phyloP scores from a whole-genome alignment of 305 asterid species.

The Ilex paraguariensis region DNA sequence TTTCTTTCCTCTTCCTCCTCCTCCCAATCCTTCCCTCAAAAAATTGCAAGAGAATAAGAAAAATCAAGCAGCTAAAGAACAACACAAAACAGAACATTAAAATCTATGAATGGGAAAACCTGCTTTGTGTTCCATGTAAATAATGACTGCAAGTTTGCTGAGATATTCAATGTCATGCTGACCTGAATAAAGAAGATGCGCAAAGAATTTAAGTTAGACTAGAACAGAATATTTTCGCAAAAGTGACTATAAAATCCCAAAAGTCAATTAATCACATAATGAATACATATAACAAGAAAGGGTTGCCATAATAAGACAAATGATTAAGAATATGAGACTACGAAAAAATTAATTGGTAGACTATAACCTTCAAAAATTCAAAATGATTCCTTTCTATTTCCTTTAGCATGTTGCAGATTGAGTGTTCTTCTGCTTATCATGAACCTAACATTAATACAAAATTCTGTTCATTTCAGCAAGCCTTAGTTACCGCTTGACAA shows the following conservation, averaged over 20 bases:
- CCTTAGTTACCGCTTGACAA: too few species aligned
- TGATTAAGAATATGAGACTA: background rate
- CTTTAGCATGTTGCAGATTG: too few species aligned
- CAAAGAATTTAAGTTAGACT: conserved; percentile 10
- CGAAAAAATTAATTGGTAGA: background rate
- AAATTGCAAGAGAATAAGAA: too few species aligned
- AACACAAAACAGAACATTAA: background rate
- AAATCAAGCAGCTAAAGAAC: too few species aligned
- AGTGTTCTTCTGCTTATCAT: too few species aligned
- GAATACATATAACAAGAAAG: background rate
- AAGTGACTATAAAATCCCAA: background rate
- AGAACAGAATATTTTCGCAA: background rate
- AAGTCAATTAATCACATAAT: too few species aligned
- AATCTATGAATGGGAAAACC: conserved; percentile 34
- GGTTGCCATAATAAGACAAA: background rate
- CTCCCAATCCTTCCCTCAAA: too few species aligned
- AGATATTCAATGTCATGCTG: conserved; percentile 85
- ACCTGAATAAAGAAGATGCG: conserved; percentile 46
- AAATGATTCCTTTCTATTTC: too few species aligned
- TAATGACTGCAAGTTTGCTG: conserved; percentile 76
- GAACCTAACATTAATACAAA: too few species aligned
- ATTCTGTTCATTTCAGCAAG: too few species aligned
- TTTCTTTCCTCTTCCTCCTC: too few species aligned
- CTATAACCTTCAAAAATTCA: background rate
- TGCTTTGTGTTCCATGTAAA: conserved; percentile 98